Conservation (phyloP, 2,329 filamentous ascomycete genomes). For the Curvularia hawaiiensis region DNA sequence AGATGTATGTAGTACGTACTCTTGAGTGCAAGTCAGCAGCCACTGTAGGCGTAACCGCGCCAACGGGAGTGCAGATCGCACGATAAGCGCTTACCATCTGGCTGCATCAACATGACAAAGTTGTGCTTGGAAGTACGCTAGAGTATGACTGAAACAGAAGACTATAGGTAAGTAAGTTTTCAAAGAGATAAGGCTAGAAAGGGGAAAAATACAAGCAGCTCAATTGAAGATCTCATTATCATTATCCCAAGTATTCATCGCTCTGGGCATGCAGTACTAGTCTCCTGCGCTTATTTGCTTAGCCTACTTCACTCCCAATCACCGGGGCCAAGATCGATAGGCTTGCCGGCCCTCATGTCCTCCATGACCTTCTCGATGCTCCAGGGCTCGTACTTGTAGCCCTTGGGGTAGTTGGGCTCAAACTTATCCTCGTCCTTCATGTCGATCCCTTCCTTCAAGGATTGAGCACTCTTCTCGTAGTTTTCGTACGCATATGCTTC, state of each 20-base stretch:
- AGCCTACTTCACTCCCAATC: constrained; percentile 40
- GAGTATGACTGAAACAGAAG: neutral
- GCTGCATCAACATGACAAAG: neutral
- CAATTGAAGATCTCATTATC: neutral
- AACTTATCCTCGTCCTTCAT: constrained; percentile 51
- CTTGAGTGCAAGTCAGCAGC: neutral
- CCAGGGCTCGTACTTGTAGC: constrained; percentile 50
- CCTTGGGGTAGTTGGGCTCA: constrained; percentile 53
- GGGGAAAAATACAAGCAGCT: no score
- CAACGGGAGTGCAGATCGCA: neutral
- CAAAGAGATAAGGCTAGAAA: no score
- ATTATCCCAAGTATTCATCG: neutral
- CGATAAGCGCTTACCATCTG: neutral
- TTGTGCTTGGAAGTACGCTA: neutral
- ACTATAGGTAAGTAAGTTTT: neutral
- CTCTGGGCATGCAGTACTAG: neutral
- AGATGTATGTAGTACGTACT: neutral
- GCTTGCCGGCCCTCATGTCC: constrained; percentile 44
- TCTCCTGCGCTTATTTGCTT: neutral
- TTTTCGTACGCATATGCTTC: constrained; percentile 53
- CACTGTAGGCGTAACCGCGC: neutral
- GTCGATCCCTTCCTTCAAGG: constrained; percentile 48
- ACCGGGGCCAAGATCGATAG: constrained; percentile 42
- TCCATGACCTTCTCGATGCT: constrained; percentile 51
- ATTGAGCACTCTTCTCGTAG: constrained; percentile 49